Conservation (phyloP, 2,329 filamentous ascomycete genomes). For the Claviceps fusiformis region DNA sequence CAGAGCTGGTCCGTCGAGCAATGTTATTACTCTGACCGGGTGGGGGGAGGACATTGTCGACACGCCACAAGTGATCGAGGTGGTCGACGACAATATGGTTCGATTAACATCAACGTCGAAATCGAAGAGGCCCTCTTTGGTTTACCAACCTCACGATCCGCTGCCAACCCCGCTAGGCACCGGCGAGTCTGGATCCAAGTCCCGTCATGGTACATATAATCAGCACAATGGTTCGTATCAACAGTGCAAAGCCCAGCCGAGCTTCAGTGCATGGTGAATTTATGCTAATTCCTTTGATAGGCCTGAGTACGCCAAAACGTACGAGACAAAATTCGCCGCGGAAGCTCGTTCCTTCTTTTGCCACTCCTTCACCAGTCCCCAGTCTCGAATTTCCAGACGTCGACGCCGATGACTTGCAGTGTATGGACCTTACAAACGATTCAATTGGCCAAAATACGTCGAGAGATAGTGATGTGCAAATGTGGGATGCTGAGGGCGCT, state of each 20-base stretch:
- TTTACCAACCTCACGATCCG: slow-evolving; percentile 27
- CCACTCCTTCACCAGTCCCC: slow-evolving; percentile 8
- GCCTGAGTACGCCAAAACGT: slow-evolving; percentile 8
- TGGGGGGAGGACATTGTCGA: slow-evolving; percentile 12
- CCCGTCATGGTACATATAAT: slow-evolving; percentile 5
- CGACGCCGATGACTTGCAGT: slow-evolving; percentile 22
- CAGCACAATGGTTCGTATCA: slow-evolving; percentile 4
- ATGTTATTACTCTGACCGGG: slow-evolving; percentile 12
- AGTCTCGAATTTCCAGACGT: slow-evolving; percentile 22
- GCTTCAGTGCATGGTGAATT: background rate
- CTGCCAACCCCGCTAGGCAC: slow-evolving; percentile 25
- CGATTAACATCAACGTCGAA: slow-evolving; percentile 29
- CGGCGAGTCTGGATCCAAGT: slow-evolving; percentile 9
- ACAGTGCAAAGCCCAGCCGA: background rate
- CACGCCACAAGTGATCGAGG: slow-evolving; percentile 14
- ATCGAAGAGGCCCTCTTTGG: slow-evolving; percentile 30
- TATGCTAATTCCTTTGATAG: background rate
- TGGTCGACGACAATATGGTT: slow-evolving; percentile 28
- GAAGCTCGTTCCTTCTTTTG: slow-evolving; percentile 12
- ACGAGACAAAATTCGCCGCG: slow-evolving; percentile 13
- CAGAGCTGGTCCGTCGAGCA: slow-evolving; percentile 2
- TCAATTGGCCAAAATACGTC: slow-evolving; percentile 21
- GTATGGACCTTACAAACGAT: slow-evolving; percentile 28
- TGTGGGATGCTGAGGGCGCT: slow-evolving; percentile 31
- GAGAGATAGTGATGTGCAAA: slow-evolving; percentile 19